phyloP scores from a whole-genome alignment of 1,284 basidiomycete species.

The Rhodotorula sp. region DNA sequence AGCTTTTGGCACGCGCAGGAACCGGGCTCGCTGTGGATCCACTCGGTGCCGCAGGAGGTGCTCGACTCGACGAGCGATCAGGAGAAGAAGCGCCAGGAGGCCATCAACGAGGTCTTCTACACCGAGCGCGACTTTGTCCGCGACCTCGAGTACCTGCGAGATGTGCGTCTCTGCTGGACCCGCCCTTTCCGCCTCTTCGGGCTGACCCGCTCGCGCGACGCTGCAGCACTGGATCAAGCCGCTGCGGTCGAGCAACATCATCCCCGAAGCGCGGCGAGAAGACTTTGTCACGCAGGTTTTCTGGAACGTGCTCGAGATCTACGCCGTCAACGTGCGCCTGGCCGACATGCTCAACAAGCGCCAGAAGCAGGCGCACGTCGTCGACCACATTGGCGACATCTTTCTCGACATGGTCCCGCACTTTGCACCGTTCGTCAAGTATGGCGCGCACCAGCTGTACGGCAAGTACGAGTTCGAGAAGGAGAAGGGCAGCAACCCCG shows the following conservation, averaged over 20 bases:
- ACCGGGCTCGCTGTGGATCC: slow-evolving; percentile 93
- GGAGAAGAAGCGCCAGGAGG: slow-evolving; percentile 96
- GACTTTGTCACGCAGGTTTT: slow-evolving; percentile 94
- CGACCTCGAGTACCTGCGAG: slow-evolving; percentile 96
- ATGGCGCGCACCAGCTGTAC: slow-evolving; percentile 95
- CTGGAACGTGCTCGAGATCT: slow-evolving; percentile 96
- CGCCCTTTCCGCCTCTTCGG: no score
- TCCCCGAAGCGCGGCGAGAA: slow-evolving; percentile 72
- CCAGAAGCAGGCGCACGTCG: slow-evolving; percentile 90
- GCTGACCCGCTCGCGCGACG: slow-evolving; percentile 23
- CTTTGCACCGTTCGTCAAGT: slow-evolving; percentile 89
- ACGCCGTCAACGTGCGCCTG: slow-evolving; percentile 83
- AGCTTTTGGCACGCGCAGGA: slow-evolving; percentile 57
- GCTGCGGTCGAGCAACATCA: slow-evolving; percentile 69
- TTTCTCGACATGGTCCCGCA: slow-evolving; percentile 83
- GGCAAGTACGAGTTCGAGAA: slow-evolving; percentile 99
- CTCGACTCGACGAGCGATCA: slow-evolving; percentile 85
- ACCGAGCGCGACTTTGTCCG: slow-evolving; percentile 97
- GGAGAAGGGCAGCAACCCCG: slow-evolving; percentile 89
- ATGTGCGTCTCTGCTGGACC: slow-evolving; percentile 61
- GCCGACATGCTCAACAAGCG: slow-evolving; percentile 92
- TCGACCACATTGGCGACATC: slow-evolving; percentile 89
- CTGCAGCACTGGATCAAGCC: slow-evolving; percentile 87
- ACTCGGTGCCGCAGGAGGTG: slow-evolving; percentile 91
- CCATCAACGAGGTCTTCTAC: slow-evolving; percentile 98